Conservation (phyloP, 441 rosid genomes). For the Populus hybrid region DNA sequence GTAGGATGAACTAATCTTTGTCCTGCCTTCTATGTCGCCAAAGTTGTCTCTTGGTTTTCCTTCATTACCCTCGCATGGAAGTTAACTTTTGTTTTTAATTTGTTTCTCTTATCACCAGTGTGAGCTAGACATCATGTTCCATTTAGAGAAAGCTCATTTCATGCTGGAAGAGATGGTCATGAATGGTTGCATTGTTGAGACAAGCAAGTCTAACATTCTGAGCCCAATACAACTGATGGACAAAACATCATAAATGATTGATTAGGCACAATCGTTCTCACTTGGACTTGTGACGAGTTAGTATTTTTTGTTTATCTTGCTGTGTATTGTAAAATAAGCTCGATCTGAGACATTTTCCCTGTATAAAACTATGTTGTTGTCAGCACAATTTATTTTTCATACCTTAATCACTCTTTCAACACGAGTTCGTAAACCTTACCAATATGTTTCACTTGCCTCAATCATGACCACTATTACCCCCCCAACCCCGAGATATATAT, state of each 20-base stretch:
- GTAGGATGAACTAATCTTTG: background rate
- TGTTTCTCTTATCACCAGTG: constrained; percentile 43
- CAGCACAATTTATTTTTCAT: background rate
- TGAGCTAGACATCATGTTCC: constrained; percentile 96
- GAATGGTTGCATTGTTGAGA: constrained; percentile 88
- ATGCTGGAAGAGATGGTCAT: constrained; percentile 96
- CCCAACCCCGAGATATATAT: no score
- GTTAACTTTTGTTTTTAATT: background rate
- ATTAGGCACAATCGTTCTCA: background rate
- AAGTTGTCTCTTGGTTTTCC: background rate
- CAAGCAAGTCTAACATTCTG: constrained; percentile 80
- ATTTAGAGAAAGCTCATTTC: constrained; percentile 96
- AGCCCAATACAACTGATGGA: constrained; percentile 82
- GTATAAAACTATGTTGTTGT: background rate
- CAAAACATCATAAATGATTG: constrained; percentile 40
- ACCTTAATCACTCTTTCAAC: background rate
- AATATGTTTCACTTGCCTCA: no score
- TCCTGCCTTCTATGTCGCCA: no score
- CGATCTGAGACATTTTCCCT: background rate
- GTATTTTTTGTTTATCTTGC: constrained; percentile 1
- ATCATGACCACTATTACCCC: no score
- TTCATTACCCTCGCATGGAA: background rate
- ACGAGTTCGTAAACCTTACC: no score
- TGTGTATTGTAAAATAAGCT: constrained; percentile 14
- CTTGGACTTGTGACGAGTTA: background rate